These are phyloP conservation scores for Ceratocystiopsis sp. DNA, from an alignment of 2,329 filamentous ascomycete species.

Conservation along the genomic window DNA sequence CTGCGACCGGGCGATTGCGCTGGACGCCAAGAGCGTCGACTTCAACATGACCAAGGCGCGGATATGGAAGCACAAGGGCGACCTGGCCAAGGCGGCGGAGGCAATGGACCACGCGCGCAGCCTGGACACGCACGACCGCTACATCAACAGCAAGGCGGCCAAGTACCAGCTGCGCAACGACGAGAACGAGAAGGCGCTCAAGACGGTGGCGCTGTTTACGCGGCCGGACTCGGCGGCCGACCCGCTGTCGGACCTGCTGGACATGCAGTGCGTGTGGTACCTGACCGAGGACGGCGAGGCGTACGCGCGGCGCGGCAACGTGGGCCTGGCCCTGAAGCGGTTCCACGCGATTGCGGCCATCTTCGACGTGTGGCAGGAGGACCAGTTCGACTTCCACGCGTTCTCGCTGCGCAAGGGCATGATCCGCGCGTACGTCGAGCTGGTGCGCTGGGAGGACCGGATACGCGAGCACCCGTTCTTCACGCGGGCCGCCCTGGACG, in stretches of 20 bases:
- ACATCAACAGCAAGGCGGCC: constrained; percentile 96
- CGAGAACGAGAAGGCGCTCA: constrained; percentile 69
- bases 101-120: constrained; percentile 76
- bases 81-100: constrained; percentile 62
- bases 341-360: constrained; percentile 81
- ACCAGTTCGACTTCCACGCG: constrained; percentile 97
- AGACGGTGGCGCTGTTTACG: constrained; percentile 88
- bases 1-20: constrained; percentile 66
- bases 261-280: constrained; percentile 99
- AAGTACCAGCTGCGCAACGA: constrained; percentile 94
- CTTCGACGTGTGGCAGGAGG: constrained; percentile 95
- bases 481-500: constrained; percentile 63
- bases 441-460: constrained; percentile 91
- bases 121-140: constrained; percentile 78
- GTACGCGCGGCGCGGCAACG: constrained; percentile 64
- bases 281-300: constrained; percentile 89
- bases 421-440: constrained; percentile 85
- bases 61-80: constrained; percentile 80
- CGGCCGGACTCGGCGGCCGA: constrained; percentile 78
- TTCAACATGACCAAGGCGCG: constrained; percentile 91
- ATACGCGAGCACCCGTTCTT: constrained; percentile 89
- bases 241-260: constrained; percentile 74
- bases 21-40: constrained; percentile 69
- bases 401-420: constrained; percentile 96
- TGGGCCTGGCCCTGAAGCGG: constrained; percentile 77